Evolutionary conservation across 768 basidiomycete genomes (phyloP), one percentile per base, ranked within the genome.

Genomic region (Pisolithus microcarpus): DNA sequence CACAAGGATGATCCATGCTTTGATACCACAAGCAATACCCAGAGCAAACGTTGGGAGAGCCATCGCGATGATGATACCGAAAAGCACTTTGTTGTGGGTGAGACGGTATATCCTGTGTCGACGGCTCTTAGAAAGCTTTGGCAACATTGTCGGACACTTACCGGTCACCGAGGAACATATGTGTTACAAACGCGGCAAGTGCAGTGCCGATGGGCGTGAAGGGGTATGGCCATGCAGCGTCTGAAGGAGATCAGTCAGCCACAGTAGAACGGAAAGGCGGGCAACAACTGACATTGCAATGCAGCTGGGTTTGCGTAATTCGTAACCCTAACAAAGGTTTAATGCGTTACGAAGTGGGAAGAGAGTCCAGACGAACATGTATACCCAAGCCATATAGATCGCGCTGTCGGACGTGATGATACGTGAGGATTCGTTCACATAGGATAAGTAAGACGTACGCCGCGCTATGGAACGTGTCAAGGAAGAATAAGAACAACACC

Each of bases 131-230:
- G 36, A 5, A 30, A 36, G 31, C 19, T 13, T 10, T 15, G 1
- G 34, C 28, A 16, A 46, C 3, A 36, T 15, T 9, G 10, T 7
- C 11, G 30, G 15, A 19, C 18, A 52, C 67, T 10, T 50, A 74
- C 75, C 75, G 71, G 58, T 75, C 65, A 9, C 65, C 67, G 44
- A 77, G 63, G 63, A 77, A 77, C 34, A 59, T 53, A 55, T 78
- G 77, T 2, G 76, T 74, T 11, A 77, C 60, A 30, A 76, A 61
- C 1, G 75, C 75, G 23, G 72, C 72, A 9, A 72, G 53, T 1
- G 75, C 63, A 4, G 74, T 76, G 11, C 74, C 75, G 28, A 70
- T 66, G 8, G 76, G 72, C 1, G 75, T 76, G 52, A 78, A 75
- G 1, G 75, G 72, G 42, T 75, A 73, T 1, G 70, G 72, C 74